A percentile compares a stretch with the other conserved stretches of the same genome.
These are phyloP conservation scores for Musa schizocarpa DNA, from an alignment of 176 grass and related monocot species.

Conservation along the genomic window DNA sequence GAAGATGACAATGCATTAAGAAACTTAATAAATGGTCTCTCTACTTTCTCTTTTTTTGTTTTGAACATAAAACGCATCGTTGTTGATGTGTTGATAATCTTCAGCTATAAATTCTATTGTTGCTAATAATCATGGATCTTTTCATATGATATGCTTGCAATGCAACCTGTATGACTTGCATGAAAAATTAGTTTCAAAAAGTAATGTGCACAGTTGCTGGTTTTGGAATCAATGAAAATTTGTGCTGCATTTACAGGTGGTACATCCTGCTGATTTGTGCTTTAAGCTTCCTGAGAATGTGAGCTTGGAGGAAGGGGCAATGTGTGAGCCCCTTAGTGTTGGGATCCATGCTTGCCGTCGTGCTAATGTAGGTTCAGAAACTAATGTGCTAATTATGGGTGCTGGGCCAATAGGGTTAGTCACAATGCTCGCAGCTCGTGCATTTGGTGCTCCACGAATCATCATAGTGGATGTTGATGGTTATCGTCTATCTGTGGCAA, in stretches of 20 bases:
- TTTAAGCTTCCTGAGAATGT: constrained; percentile 85
- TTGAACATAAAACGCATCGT: neutral
- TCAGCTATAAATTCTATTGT: neutral
- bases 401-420: constrained; percentile 78
- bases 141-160: neutral
- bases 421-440: constrained; percentile 53
- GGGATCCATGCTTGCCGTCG: constrained; percentile 80
- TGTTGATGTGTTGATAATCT: neutral
- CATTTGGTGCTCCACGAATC: constrained; percentile 55
- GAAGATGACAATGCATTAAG: neutral
- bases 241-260: constrained; percentile 22
- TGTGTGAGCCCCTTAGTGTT: constrained; percentile 97
- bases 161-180: neutral
- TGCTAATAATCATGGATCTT: neutral
- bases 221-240: neutral
- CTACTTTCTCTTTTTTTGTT: neutral
- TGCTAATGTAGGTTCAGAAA: constrained; percentile 60
- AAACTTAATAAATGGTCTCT: neutral
- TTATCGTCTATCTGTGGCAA: constrained; percentile 56
- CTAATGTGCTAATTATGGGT: constrained; percentile 59
- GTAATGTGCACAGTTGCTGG: neutral
- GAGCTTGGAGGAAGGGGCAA: constrained; percentile 79
- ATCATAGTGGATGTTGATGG: constrained; percentile 75
- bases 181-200: neutral
- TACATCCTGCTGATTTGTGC: constrained; percentile 81